phyloP scores from a whole-genome alignment of 2,329 filamentous ascomycete species.

The Hirsutella thompsonii region DNA sequence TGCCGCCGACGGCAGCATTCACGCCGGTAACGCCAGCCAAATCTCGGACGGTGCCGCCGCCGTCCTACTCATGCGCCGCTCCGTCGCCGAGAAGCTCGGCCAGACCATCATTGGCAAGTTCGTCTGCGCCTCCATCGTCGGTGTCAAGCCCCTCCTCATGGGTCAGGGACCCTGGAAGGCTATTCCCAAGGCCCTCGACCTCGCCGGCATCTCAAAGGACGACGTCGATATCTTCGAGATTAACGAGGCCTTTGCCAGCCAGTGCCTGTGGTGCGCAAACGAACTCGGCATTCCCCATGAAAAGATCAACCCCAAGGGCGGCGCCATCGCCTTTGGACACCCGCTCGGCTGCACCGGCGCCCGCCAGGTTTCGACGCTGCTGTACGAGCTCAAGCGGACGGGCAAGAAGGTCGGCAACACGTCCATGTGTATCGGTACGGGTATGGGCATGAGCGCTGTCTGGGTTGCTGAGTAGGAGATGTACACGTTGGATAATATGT shows the following conservation, averaged over 20 bases:
- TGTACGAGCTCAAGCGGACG: constrained; percentile 80
- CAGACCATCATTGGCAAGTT: constrained; percentile 90
- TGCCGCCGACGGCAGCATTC: constrained; percentile 81
- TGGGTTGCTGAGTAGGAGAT: constrained; percentile 79
- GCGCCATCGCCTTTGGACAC: constrained; percentile 91
- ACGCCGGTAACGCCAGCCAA: constrained; percentile 92
- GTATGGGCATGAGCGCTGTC: constrained; percentile 95
- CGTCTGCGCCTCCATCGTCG: constrained; percentile 72
- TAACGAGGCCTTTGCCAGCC: constrained; percentile 95
- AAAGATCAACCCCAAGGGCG: constrained; percentile 96
- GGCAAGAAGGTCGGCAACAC: constrained; percentile 80
- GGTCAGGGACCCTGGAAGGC: constrained; percentile 91
- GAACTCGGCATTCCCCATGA: constrained; percentile 69
- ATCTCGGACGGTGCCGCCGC: constrained; percentile 93
- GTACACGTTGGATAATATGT: not conserved
- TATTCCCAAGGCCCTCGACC: constrained; percentile 81
- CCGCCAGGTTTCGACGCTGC: constrained; percentile 79
- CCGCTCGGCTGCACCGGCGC: constrained; percentile 90
- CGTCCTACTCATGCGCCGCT: constrained; percentile 89
- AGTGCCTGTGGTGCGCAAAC: constrained; percentile 88
- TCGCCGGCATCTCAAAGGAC: constrained; percentile 73
- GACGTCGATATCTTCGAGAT: constrained; percentile 98
- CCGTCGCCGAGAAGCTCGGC: constrained; percentile 74
- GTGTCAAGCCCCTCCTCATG: constrained; percentile 89
- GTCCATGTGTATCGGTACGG: constrained; percentile 93